Base-by-base conservation (phyloP, 1,284 basidiomycete species). In the Volvariella surrecta region DNA sequence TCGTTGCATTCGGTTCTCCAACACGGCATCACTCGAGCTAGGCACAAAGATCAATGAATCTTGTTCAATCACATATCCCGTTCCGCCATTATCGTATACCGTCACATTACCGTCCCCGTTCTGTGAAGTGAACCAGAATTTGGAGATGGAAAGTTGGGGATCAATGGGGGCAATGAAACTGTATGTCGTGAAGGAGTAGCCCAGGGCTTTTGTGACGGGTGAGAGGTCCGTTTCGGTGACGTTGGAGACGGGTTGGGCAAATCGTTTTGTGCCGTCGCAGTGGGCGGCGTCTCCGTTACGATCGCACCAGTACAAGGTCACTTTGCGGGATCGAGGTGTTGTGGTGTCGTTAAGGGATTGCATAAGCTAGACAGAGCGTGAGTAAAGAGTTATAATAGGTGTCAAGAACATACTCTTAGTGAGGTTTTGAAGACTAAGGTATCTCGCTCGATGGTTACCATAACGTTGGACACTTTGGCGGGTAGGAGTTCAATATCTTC, bases 21-120 rank as follows among this genome's bases (percentile, higher is more conserved):
- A 44, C 66, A 67, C 50, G 6, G 7, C 13, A 15, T 35, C 8
- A 35, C 34, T 35, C 34, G 15, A 7, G 6, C 7, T 15, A 1
- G 68, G 66, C 4, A 65, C 61, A 45, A 64, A 68, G n/a, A 70
- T 48, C 1, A 70, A 46, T 16, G 62, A 57, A 49, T 70, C 68
- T 49, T 70, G 68, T 17, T 56, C 54, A 2, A 69, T 47, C 4
- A 51, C 45, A 49, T 67, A 68, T 13, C 57, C 55, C 22, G 48
- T 48, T 1, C 66, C 65, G n/a, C 57, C 60, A 42, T 68, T 67
- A n/a, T 64, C 56, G 47, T 64, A 61, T 2, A 52, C 50, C 2
- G 58, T 58, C 3, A 54, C 43, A 2, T 49, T 50, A 22, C 55
- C 59, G 10, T 64, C 66, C 30, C 58, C 52, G 39, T 66, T 61